Conservation (phyloP, 805 yeast species). For the Wickerhamomyces sydowiorum region DNA sequence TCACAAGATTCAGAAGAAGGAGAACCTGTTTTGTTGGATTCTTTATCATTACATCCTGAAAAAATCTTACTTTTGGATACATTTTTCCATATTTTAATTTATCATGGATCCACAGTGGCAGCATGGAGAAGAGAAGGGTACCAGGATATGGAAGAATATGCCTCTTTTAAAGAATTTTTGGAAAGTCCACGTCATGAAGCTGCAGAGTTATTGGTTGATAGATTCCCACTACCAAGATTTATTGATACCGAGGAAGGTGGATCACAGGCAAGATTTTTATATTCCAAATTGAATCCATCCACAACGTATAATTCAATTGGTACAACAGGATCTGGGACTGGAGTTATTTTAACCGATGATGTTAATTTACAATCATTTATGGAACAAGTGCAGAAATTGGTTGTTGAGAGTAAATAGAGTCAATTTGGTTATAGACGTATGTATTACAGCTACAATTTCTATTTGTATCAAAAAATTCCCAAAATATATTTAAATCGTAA, state of each 20-base stretch:
- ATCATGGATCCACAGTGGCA: conserved; percentile 61
- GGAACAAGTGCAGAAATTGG: conserved; percentile 34
- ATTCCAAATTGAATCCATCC: conserved; percentile 66
- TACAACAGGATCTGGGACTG: conserved; percentile 32
- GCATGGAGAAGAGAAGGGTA: conserved; percentile 63
- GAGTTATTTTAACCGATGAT: conserved; percentile 50
- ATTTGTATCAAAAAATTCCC: no score
- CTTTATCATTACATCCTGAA: conserved; percentile 52
- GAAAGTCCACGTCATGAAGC: conserved; percentile 63
- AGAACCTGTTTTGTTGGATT: conserved; percentile 58
- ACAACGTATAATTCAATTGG: conserved; percentile 42
- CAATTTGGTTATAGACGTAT: neutral
- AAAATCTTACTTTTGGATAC: conserved; percentile 58
- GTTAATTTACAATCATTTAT: conserved; percentile 49
- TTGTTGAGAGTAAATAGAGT: conserved; percentile 7
- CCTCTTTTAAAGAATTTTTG: conserved; percentile 51
- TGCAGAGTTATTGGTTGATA: conserved; percentile 54
- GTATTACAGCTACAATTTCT: neutral
- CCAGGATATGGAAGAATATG: conserved; percentile 56
- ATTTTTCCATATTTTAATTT: conserved; percentile 62
- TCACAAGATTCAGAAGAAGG: conserved; percentile 43
- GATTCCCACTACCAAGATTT: conserved; percentile 69
- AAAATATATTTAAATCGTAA: no score
- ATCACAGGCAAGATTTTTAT: conserved; percentile 65
- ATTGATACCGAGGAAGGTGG: conserved; percentile 75